Evolutionary conservation across 768 basidiomycete genomes (phyloP), one percentile per base, ranked within the genome.

Genomic region (Collybia sp.): DNA sequence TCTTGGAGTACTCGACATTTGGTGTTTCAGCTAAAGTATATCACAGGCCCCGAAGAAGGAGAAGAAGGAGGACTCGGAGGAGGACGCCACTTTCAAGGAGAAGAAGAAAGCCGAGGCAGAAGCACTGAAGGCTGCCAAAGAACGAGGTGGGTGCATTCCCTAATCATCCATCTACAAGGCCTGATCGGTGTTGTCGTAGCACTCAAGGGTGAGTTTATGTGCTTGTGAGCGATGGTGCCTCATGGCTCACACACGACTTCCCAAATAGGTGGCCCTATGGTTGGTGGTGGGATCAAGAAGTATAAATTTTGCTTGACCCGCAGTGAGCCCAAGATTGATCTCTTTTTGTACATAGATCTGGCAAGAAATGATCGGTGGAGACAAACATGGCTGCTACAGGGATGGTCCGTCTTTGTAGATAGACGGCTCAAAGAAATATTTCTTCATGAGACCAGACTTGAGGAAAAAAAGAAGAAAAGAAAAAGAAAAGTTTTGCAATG

Each of bases 231-330:
- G 31, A 40, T 31, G 36, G 31, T 47, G 18, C 43, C 34, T 41
- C 43, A 31, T 39, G 43, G 30, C 42, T 46, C 20, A 52, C 50
- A 47, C 42, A 47, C 25, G 39, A 38, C 33, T 48, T 19, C n/a
- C n/a, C n/a, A n/a, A 36, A 20, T 59, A 88, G 88, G 78, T 51
- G 88, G 88, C 16, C 70, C 85, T 9, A 74, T 82, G 44, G 80
- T 79, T 43, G 81, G 76, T 15, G 72, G 77, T 37, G 88, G 90
- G 18, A 89, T 92, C 75, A 91, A 92, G 79, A 92, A 92, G 89
- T 90, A 66, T 56, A 85, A 73, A 1, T 19, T 44, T 43, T 41
- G 19, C 47, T 25, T 8, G 25, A 25, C 25, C 25, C 25, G 25
- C 25, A 25, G 25, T 25, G 8, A 25, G 4, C 25, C 8, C 4